A percentile compares a stretch with the other conserved stretches of the same genome.
Evolutionary conservation across 768 basidiomycete species (phyloP).

Genomic region (Amanita pseudoporphyria): DNA sequence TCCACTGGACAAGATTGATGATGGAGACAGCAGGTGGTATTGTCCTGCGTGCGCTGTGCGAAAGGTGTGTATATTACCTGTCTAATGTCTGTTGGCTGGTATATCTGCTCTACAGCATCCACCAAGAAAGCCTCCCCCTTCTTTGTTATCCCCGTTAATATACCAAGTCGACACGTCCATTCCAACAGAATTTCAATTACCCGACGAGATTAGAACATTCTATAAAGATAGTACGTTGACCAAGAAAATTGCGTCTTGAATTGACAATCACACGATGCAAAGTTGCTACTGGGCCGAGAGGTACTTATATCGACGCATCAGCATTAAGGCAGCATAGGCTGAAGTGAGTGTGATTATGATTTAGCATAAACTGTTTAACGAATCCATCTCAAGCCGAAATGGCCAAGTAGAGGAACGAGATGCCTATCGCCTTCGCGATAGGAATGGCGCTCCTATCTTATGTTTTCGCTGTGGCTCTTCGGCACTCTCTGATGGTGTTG

Average conservation of each 20-base stretch:
- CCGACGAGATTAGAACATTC: constrained; percentile 70
- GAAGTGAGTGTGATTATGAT: constrained; percentile 49
- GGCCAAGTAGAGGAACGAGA: constrained; percentile 91
- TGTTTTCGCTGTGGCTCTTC: constrained; percentile 88
- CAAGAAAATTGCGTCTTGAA: constrained; percentile 9
- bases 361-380: constrained; percentile 6
- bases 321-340: constrained; percentile 68
- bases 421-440: constrained; percentile 76
- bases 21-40: constrained; percentile 79
- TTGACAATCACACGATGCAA: constrained; percentile 12
- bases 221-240: constrained; percentile 75
- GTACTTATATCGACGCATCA: constrained; percentile 76
- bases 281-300: constrained; percentile 77
- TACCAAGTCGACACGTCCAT: constrained; percentile 57
- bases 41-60: constrained; percentile 62
- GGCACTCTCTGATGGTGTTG: constrained; percentile 49
- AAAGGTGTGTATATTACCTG: constrained; percentile 39
- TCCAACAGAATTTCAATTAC: constrained; percentile 79
- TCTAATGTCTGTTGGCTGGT: constrained; percentile 10
- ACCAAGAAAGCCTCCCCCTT: constrained; percentile 52
- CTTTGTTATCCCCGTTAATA: constrained; percentile 66
- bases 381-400: constrained; percentile 46
- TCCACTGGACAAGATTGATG: constrained; percentile 81
- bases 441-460: constrained; percentile 72
- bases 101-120: constrained; percentile 41